Base-by-base conservation (phyloP, 331 rosid genomes). In the Malus hybrid region DNA sequence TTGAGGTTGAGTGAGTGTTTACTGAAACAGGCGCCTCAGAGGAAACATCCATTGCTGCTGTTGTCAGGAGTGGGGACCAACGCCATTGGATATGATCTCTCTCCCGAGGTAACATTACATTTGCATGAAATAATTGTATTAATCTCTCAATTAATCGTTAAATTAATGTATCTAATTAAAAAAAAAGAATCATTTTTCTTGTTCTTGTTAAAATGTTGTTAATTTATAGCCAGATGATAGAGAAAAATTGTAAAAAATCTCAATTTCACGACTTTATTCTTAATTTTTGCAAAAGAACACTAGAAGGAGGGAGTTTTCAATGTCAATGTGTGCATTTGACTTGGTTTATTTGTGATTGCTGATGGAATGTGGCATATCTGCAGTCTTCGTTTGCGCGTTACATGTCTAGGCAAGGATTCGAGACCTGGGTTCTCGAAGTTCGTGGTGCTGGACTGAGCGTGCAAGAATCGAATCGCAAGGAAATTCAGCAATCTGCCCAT, bases 381-480 rank as follows among this genome's bases (percentile, higher is more conserved):
- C 93, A 95, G 99, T 86, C 91, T 65, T 95, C 99, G 24, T 95
- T 92, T 87, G 99, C 99, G 11, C 96, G 99, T 71, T 77, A 88
- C 80, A 95, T 95, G 99, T 92, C 97, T 72, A 79, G 85, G 72
- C 93, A 90, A 82, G 99, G 99, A 70, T 95, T 87, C 32, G 98
- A 95, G 78, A 92, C 99, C 36, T 95, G 99, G 99, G 87, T 92
- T 76, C 97, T 95, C 31, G 99, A 95, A 85, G 86, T 95, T 75
- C 88, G 99, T 79, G 99, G 99, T 52, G 96, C 99, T 70, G 99
- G 99, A 70, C 79, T 95, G 93, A 95, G 99, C 72, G 50, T 89
- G 65, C 87, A 76, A 46, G 88, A 77, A 72, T 79, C 87, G 15
- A 75, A 80, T 75, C 27, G 69, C 77, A 83, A 89, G 81, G 88